Evolutionary conservation across 2,329 filamentous ascomycete genomes (phyloP), one percentile per base, ranked within the genome.

Genomic region (Laburnicola sp.): DNA sequence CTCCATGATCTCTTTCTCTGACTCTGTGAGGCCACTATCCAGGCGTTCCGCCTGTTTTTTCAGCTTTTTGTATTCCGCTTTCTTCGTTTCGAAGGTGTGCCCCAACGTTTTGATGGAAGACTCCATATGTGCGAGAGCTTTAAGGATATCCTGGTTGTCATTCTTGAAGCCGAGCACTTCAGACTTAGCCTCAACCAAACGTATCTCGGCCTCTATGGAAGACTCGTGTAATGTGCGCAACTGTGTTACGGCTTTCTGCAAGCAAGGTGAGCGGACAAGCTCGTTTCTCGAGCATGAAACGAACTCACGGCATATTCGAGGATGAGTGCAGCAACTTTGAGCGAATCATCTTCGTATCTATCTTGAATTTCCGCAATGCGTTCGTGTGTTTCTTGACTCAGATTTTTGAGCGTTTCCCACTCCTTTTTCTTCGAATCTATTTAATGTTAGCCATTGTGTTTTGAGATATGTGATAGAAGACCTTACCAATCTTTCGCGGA

Each of bases 151-250:
- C 44, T 54, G 27, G 46, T 91, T 90, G 51, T 86, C 85, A 11
- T 77, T 76, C 61, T 83, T 82, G n/a, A 97, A 77, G 4, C 82
- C 82, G 38, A 84, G 79, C 2, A 88, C 72, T 63, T 99, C 94
- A 0, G 91, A 97, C n/a, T 79, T 72, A 1, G 91, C 92, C 76
- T 99, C 94, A 27, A 95, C 82, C 0, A 82, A 75, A 54, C 85
- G 80, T 38, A 97, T 79, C 59, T 89, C 82, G 2, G 83, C 84
- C 62, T 92, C 85, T 11, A 92, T 72, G 8, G 90, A 74, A 10
- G 82, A 80, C 39, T 86, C 79, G 45, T 88, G 84, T 4, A 84
- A 79, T 42, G 77, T 72, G 10, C 83, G 82, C 38, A 96, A 80
- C 21, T 73, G 66, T n/a, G 81, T 79, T 6, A 95, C 80, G 3